Evolutionary conservation across 129 eudicot species (phyloP), one percentile per base, ranked within the genome.

Genomic region (Chrysanthemum makinoi): DNA sequence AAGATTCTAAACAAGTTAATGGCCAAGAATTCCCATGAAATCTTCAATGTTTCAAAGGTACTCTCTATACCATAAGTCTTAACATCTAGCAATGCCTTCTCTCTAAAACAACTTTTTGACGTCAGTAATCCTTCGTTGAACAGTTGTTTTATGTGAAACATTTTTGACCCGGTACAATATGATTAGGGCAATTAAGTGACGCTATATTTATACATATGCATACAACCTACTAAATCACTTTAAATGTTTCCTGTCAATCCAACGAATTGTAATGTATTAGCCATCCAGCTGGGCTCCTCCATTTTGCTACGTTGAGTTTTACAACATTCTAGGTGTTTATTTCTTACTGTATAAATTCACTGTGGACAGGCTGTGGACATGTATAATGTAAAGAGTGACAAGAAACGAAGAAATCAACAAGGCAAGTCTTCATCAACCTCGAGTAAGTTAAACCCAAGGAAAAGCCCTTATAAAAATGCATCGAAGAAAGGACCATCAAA

Each of bases 361-460:
- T 78, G 69, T 51, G 51, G 74, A 44, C 66, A 95, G 97, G 99
- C 99, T 44, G 96, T 90, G 48, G 90, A 85, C 85, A 86, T 87
- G 96, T 84, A 90, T 77, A 95, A 90, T 30, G 88, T 80, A 75
- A 91, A 85, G 82, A 87, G 79, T 17, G 97, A 95, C 58, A 95
- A 90, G 85, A 84, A 84, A 70, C 72, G 91, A 52, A 86, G 68
- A 62, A 84, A 72, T 65, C 82, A 89, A 52, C 83, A 77, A 13
- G 90, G 89, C 18, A 86, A 82, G 39, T 70, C 83, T 4, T 81
- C 84, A 28, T 75, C 95, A 8, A 59, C 75, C 35, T 83, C 91
- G 0, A 76, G 89, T 82, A 93, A 87, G 65, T 59, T 90, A 69
- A 90, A 84, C 68, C 46, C 83, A 44, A 84, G 77, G 77, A 90